Conservation (phyloP, 441 rosid species). For the Syzygium malaccense region DNA sequence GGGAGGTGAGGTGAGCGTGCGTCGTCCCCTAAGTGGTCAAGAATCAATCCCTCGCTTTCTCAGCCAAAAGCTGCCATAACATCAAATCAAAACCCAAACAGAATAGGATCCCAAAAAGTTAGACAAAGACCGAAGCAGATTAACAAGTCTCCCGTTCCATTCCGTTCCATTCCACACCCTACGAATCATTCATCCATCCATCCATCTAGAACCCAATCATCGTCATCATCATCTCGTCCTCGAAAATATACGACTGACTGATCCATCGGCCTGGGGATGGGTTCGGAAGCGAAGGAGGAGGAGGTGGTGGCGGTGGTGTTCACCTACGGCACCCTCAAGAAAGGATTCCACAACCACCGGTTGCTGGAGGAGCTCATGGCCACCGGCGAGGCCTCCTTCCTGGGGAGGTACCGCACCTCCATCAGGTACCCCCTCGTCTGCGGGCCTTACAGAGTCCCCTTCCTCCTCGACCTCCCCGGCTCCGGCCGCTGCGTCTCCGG, state of each 20-base stretch:
- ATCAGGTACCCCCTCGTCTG: conserved; percentile 54
- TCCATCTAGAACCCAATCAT: neutral
- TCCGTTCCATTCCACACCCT: neutral
- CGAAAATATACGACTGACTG: neutral
- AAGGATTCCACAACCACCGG: conserved; percentile 53
- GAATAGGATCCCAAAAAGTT: neutral
- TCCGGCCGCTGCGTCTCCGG: conserved; percentile 43
- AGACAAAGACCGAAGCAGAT: neutral
- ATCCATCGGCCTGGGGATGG: neutral
- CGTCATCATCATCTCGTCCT: neutral
- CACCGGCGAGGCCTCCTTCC: conserved; percentile 31
- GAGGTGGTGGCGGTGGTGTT: conserved; percentile 23
- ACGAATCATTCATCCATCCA: neutral
- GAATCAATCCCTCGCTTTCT: neutral
- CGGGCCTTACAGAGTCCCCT: conserved; percentile 76
- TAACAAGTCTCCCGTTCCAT: neutral
- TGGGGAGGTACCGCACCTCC: conserved; percentile 22
- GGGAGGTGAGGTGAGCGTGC: neutral
- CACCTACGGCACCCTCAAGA: conserved; percentile 63
- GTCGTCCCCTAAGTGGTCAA: neutral
- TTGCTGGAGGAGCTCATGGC: conserved; percentile 53
- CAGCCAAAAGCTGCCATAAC: neutral
- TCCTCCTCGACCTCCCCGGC: conserved; percentile 68
- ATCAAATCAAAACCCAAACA: neutral
- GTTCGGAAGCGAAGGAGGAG: neutral